Conservation (phyloP, 2,329 filamentous ascomycete species). For the Ilyonectria sp. region DNA sequence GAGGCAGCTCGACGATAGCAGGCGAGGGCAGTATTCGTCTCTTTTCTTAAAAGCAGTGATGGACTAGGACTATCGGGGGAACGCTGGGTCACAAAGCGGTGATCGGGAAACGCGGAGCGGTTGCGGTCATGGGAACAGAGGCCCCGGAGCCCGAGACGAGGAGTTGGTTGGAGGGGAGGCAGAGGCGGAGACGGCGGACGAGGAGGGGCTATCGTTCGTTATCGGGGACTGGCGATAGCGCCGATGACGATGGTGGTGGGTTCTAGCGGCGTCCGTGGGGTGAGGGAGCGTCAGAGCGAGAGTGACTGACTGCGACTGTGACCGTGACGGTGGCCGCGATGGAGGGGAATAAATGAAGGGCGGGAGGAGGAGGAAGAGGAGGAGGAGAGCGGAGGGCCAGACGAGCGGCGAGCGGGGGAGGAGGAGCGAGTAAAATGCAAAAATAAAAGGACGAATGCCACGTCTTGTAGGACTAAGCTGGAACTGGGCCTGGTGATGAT, state of each 20-base stretch:
- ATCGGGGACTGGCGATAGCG: conserved; percentile 48
- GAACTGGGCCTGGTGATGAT: conserved; percentile 41
- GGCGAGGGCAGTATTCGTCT: conserved; percentile 43
- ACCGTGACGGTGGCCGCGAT: conserved; percentile 9
- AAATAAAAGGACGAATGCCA: conserved; percentile 45
- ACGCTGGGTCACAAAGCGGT: conserved; percentile 48
- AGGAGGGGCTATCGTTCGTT: conserved; percentile 48
- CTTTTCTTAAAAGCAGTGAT: conserved; percentile 41
- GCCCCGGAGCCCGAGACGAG: conserved; percentile 34
- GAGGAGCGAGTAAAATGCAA: conserved; percentile 37
- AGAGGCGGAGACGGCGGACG: conserved; percentile 29
- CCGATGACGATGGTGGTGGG: conserved; percentile 47
- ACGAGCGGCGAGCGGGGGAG: conserved; percentile 28
- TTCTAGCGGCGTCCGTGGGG: conserved; percentile 42
- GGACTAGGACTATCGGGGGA: conserved; percentile 49
- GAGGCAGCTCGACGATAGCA: conserved; percentile 33
- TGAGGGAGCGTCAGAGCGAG: conserved; percentile 32
- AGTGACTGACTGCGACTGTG: conserved; percentile 10
- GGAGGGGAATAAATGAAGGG: not conserved
- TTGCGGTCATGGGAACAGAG: conserved; percentile 45
- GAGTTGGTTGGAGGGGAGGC: conserved; percentile 21
- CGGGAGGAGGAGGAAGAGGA: not conserved
- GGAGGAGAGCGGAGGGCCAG: conserved; percentile 9
- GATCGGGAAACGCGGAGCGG: conserved; percentile 44
- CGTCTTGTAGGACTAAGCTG: conserved; percentile 45